Conservation (phyloP, 768 basidiomycete genomes). For the Lepiota brunneoincarnata region DNA sequence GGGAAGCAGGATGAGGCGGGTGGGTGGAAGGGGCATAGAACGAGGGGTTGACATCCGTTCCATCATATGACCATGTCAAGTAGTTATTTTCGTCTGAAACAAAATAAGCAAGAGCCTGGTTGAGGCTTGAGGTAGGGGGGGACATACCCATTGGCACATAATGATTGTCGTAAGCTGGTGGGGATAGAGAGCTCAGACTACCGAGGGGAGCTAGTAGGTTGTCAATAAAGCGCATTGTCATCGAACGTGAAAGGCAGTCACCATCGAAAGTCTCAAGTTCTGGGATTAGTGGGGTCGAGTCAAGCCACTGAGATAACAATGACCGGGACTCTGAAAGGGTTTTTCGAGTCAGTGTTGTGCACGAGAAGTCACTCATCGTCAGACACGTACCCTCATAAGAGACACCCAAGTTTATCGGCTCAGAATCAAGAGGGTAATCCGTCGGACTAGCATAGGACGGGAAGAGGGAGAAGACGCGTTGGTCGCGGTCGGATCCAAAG, state of each 20-base stretch:
- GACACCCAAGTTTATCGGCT: neutral
- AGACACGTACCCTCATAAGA: neutral
- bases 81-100: slow-evolving; percentile 20
- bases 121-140: neutral
- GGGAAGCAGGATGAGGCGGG: slow-evolving; percentile 18
- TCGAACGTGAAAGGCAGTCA: neutral
- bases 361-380: no score
- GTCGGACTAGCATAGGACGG: neutral
- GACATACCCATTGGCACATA: slow-evolving; percentile 7
- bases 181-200: slow-evolving; percentile 3
- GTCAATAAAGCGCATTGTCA: neutral
- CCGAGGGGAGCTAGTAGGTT: neutral
- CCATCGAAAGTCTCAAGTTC: slow-evolving; percentile 24
- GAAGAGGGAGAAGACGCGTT: neutral
- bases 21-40: slow-evolving; percentile 13
- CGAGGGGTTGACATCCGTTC: slow-evolving; percentile 18
- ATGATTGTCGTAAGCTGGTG: neutral
- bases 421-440: neutral
- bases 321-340: slow-evolving; percentile 18
- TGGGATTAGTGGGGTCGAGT: slow-evolving; percentile 19
- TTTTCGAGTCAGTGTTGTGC: neutral
- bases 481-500: neutral
- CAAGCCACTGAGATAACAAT: slow-evolving; percentile 24
- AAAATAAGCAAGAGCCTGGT: neutral
- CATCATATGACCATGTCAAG: slow-evolving; percentile 26